Evolutionary conservation across 1,139 yeast species (phyloP).

Genomic region (Geotrichum carabidarum): DNA sequence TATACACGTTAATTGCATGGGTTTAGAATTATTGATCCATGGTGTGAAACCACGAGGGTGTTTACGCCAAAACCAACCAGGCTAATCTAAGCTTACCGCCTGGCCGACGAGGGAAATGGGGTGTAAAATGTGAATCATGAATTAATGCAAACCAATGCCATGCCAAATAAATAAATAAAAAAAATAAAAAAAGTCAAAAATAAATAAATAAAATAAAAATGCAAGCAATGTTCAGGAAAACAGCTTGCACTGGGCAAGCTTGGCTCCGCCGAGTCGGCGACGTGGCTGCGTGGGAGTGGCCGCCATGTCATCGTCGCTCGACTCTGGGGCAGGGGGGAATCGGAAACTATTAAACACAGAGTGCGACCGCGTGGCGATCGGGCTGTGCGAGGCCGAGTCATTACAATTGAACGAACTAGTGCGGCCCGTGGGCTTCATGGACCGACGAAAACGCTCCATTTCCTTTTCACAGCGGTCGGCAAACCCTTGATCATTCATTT

Average conservation of each 20-base stretch:
- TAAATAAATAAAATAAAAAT: background rate
- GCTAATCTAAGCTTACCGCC: no score
- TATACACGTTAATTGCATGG: background rate
- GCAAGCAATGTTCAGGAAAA: background rate
- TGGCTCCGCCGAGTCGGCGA: slow-evolving; percentile 9
- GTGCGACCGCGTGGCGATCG: slow-evolving; percentile 2
- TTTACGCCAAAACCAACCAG: no score
- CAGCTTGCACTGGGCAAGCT: slow-evolving; percentile 9
- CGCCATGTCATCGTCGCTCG: background rate
- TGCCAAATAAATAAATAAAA: slow-evolving; percentile 1
- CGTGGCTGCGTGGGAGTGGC: slow-evolving; percentile 8
- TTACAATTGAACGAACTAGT: background rate
- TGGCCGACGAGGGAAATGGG: no score
- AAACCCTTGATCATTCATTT: slow-evolving; percentile 76
- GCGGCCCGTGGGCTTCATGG: slow-evolving; percentile 15
- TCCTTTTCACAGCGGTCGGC: slow-evolving; percentile 65
- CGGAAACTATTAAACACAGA: slow-evolving; percentile 1
- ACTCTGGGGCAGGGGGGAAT: background rate
- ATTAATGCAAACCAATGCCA: background rate
- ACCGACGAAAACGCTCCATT: slow-evolving; percentile 58
- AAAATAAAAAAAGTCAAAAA: background rate
- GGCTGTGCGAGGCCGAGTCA: background rate
- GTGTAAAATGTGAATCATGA: background rate
- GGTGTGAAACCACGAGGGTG: no score
- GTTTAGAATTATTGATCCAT: no score